Percentiles rank a stretch among this genome's conserved stretches.
phyloP scores from a whole-genome alignment of 495 filamentous ascomycete genomes.

The Hamigera avellanea region DNA sequence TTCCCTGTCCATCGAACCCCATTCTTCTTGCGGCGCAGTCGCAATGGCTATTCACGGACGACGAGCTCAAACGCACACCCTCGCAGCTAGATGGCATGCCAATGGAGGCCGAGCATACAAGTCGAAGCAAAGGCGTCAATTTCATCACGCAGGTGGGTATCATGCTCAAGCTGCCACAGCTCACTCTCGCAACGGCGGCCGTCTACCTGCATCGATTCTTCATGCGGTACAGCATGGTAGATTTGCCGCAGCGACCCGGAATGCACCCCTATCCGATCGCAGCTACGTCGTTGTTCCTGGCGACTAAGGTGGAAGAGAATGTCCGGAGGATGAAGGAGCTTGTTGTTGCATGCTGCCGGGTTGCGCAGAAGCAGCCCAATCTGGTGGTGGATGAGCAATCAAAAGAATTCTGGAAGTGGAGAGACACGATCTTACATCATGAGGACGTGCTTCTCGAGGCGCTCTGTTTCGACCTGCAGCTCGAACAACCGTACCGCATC shows the following conservation, averaged over 20 bases:
- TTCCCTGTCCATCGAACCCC: constrained; percentile 35
- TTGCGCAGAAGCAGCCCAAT: constrained; percentile 85
- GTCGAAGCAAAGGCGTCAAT: constrained; percentile 82
- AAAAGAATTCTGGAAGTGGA: constrained; percentile 95
- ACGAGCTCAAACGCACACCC: constrained; percentile 71
- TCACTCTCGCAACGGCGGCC: constrained; percentile 82
- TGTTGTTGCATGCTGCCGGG: constrained; percentile 82
- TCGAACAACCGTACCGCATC: constrained; percentile 72
- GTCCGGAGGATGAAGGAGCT: constrained; percentile 88
- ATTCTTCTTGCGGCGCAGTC: constrained; percentile 42
- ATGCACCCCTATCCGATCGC: constrained; percentile 86
- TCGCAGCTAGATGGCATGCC: constrained; percentile 75
- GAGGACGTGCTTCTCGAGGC: constrained; percentile 87
- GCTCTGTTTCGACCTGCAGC: constrained; percentile 85
- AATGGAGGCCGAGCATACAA: constrained; percentile 59
- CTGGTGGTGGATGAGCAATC: constrained; percentile 85
- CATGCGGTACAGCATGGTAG: constrained; percentile 73
- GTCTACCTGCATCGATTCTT: constrained; percentile 92
- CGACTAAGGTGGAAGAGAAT: constrained; percentile 94
- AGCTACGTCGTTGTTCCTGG: constrained; percentile 81
- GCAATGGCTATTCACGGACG: constrained; percentile 86
- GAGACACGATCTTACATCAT: constrained; percentile 78
- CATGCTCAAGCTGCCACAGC: constrained; percentile 81
- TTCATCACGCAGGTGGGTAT: constrained; percentile 94
- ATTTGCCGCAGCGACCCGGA: constrained; percentile 44